phyloP scores from a whole-genome alignment of 1,284 basidiomycete genomes.

The Microbotryum intermedium region DNA sequence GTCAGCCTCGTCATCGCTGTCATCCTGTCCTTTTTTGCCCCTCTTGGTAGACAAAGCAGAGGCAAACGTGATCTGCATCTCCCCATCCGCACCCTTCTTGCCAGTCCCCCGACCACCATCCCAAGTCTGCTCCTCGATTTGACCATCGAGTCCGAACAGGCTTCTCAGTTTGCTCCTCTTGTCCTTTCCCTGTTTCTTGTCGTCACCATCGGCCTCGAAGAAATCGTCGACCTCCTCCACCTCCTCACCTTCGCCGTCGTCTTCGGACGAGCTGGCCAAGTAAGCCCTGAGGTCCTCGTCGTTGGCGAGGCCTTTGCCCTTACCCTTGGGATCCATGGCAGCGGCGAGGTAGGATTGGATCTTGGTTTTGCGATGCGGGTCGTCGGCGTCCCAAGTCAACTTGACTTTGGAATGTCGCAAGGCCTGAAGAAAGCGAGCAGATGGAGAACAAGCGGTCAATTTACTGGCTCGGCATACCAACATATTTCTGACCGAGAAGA shows the following conservation, averaged over 20 bases:
- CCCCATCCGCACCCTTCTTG: slow-evolving; percentile 22
- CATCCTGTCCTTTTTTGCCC: slow-evolving; percentile 16
- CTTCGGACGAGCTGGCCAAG: slow-evolving; percentile 61
- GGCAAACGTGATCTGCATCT: slow-evolving; percentile 89
- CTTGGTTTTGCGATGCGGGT: slow-evolving; percentile 63
- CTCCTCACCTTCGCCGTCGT: slow-evolving; percentile 42
- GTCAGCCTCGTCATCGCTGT: slow-evolving; percentile 39
- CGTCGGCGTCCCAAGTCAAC: slow-evolving; percentile 97
- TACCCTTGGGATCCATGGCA: slow-evolving; percentile 25
- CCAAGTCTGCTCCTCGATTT: slow-evolving; percentile 16
- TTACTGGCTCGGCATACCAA: neutral
- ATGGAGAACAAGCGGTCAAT: neutral
- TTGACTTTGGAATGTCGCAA: slow-evolving; percentile 98
- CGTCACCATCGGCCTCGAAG: slow-evolving; percentile 14
- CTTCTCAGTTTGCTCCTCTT: slow-evolving; percentile 24
- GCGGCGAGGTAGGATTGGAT: slow-evolving; percentile 35
- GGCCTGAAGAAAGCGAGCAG: slow-evolving; percentile 51
- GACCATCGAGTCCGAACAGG: slow-evolving; percentile 18
- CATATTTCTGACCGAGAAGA: slow-evolving; percentile 9
- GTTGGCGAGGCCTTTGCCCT: slow-evolving; percentile 52
- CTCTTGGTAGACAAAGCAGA: slow-evolving; percentile 56
- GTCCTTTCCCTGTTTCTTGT: slow-evolving; percentile 13
- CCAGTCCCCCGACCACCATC: slow-evolving; percentile 14
- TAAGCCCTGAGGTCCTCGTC: slow-evolving; percentile 83
- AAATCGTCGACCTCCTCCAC: slow-evolving; percentile 22